phyloP scores from a whole-genome alignment of 2,329 filamentous ascomycete species.

The Neonectria neomacrospora region DNA sequence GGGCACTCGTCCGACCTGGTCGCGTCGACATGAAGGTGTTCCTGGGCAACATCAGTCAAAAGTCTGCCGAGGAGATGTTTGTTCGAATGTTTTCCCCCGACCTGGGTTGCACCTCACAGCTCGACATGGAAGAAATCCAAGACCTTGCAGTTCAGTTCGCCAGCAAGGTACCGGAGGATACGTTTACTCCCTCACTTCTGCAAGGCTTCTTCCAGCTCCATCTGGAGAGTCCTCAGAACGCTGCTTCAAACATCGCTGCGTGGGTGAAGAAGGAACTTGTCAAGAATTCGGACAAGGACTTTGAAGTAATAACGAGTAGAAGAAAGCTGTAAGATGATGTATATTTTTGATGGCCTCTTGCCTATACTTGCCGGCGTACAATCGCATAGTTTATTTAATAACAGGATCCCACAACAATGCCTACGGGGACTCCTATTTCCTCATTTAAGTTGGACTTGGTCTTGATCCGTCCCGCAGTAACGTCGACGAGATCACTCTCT shows the following conservation, averaged over 20 bases:
- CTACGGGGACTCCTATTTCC: too few relatives aligned
- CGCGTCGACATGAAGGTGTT: conserved; percentile 72
- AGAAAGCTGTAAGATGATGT: conserved; percentile 26
- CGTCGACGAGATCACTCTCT: too few relatives aligned
- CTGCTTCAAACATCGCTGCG: conserved; percentile 46
- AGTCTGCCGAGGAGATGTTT: conserved; percentile 59
- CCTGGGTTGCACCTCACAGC: conserved; percentile 39
- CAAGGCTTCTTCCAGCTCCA: conserved; percentile 61
- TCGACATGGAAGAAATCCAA: conserved; percentile 45
- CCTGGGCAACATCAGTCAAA: conserved; percentile 62
- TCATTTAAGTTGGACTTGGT: too few relatives aligned
- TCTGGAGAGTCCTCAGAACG: conserved; percentile 52
- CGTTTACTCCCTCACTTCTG: conserved; percentile 61
- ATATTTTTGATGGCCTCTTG: background rate
- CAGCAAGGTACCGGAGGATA: conserved; percentile 59
- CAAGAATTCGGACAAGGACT: conserved; percentile 44
- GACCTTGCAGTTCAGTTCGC: conserved; percentile 66
- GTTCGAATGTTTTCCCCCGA: conserved; percentile 57
- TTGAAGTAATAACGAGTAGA: conserved; percentile 42
- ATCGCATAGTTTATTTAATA: background rate
- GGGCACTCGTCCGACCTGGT: conserved; percentile 72
- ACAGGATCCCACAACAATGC: too few relatives aligned
- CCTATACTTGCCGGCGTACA: background rate
- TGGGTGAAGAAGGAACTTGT: conserved; percentile 53
- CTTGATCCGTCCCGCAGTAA: too few relatives aligned